A percentile compares a stretch with the other conserved stretches of the same genome.
Evolutionary conservation across 2,329 filamentous ascomycete genomes (phyloP).

Genomic region (Fusarium miscanthi): DNA sequence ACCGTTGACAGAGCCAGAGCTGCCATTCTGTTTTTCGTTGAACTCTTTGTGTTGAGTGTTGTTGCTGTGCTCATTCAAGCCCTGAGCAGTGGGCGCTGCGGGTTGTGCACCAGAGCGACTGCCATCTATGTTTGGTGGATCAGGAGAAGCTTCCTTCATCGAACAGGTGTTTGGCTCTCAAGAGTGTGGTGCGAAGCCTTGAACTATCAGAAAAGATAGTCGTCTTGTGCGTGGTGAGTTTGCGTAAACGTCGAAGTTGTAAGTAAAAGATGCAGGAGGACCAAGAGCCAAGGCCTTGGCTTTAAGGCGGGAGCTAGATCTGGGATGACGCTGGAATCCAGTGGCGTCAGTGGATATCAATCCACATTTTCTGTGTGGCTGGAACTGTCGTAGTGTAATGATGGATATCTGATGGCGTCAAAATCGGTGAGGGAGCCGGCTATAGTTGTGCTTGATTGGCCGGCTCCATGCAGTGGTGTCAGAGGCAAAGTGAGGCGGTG

Average conservation of each 20-base stretch:
- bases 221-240: constrained; percentile 35
- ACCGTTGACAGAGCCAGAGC: constrained; percentile 3
- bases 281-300: constrained; percentile 38
- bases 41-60: constrained; percentile 9
- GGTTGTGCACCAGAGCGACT: constrained; percentile 65
- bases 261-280: constrained; percentile 11
- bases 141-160: constrained; percentile 71
- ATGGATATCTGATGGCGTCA: constrained; percentile 10
- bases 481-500: constrained; percentile 40
- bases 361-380: constrained; percentile 10
- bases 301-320: constrained; percentile 34
- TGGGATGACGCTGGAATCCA: constrained; percentile 24
- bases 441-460: constrained; percentile 24
- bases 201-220: constrained; percentile 21
- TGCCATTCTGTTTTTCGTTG: constrained; percentile 21
- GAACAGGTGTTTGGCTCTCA: constrained; percentile 53
- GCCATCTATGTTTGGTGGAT: constrained; percentile 65
- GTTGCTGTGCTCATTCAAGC: constrained; percentile 34
- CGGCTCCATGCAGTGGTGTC: constrained; percentile 3
- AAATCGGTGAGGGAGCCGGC: constrained; percentile 10
- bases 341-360: constrained; percentile 32
- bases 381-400: neutral
- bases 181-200: neutral
- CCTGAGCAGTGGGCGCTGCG: constrained; percentile 56
- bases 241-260: constrained; percentile 15